Evolutionary conservation across 441 rosid genomes (phyloP).

Genomic region (Adansonia grandidieri): DNA sequence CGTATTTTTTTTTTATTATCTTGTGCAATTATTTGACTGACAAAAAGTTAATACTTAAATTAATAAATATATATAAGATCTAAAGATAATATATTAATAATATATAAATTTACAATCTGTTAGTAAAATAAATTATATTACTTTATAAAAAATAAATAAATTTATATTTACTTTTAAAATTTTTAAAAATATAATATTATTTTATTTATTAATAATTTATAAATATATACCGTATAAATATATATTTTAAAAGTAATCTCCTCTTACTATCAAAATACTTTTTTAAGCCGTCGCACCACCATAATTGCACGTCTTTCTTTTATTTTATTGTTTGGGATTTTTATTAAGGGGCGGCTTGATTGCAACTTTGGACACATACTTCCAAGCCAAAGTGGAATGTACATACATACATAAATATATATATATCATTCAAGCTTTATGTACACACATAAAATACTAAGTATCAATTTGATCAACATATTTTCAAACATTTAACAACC

Average conservation of each 20-base stretch:
- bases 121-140: too few species aligned
- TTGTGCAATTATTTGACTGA: conserved; percentile 34
- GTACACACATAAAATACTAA: too few species aligned
- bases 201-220: neutral
- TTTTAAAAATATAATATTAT: too few species aligned
- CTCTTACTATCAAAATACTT: neutral
- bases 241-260: too few species aligned
- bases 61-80: neutral
- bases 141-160: too few species aligned
- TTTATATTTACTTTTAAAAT: too few species aligned
- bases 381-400: conserved; percentile 23
- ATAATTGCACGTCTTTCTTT: neutral
- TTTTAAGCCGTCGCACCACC: neutral
- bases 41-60: conserved; percentile 10
- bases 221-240: too few species aligned
- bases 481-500: conserved; percentile 1
- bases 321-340: conserved; percentile 20
- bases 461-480: neutral
- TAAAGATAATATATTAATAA: too few species aligned
- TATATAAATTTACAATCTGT: too few species aligned
- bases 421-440: neutral
- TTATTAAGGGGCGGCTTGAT: neutral
- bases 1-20: conserved; percentile 34
- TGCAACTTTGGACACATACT: conserved; percentile 13
- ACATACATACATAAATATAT: too few species aligned